phyloP scores from a whole-genome alignment of 2,329 filamentous ascomycete species.

The Fusarium odoratissimum region DNA sequence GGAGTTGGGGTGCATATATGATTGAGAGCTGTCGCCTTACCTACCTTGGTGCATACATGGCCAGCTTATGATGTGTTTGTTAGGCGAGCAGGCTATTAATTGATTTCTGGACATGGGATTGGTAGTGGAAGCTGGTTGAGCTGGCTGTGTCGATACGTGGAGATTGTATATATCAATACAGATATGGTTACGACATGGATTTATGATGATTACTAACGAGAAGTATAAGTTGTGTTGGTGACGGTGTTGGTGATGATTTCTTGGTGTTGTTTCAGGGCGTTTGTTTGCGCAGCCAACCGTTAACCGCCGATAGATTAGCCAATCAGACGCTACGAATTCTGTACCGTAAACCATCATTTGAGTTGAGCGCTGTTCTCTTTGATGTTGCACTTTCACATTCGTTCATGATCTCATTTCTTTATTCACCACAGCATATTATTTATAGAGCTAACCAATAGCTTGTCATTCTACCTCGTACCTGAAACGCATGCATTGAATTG shows the following conservation, averaged over 20 bases:
- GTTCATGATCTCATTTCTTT: neutral
- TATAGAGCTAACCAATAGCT: neutral
- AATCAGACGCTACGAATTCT: neutral
- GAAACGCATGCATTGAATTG: neutral
- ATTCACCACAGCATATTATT: neutral
- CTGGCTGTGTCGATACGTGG: constrained; percentile 14
- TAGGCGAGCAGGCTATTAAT: constrained; percentile 31
- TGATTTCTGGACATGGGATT: constrained; percentile 38
- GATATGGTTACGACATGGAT: constrained; percentile 31
- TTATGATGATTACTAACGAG: neutral
- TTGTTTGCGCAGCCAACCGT: constrained; percentile 1
- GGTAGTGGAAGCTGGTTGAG: constrained; percentile 6
- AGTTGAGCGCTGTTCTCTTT: neutral
- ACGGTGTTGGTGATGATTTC: neutral
- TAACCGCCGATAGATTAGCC: constrained; percentile 9
- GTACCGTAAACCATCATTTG: neutral
- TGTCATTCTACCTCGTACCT: neutral
- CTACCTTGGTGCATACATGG: neutral
- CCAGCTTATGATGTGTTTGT: constrained; percentile 36
- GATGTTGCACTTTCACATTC: neutral
- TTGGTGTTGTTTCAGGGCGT: constrained; percentile 1
- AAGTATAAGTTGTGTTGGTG: neutral
- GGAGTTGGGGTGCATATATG: constrained; percentile 42
- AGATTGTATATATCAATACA: constrained; percentile 41
- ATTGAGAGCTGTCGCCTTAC: constrained; percentile 35